A percentile compares a stretch with the other conserved stretches of the same genome.
Conservation (phyloP, 441 rosid species). For the Brassica balearica region DNA sequence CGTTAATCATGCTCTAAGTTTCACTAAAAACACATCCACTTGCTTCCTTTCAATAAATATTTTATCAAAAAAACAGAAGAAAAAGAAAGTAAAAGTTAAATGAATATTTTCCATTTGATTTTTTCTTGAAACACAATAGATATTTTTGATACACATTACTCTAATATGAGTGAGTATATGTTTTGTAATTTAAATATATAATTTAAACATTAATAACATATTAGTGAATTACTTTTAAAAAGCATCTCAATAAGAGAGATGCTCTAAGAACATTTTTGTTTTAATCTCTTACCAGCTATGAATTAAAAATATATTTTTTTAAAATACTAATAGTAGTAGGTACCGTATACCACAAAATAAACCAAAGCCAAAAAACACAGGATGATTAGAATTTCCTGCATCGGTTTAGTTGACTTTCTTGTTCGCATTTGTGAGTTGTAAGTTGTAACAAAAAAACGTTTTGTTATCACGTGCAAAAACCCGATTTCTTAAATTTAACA, state of each 20-base stretch:
- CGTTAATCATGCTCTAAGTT: neutral
- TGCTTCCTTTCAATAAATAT: neutral
- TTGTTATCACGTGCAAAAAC: slow-evolving; percentile 5
- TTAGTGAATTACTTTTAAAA: neutral
- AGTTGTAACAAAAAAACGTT: neutral
- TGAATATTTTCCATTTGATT: neutral
- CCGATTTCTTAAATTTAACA: neutral
- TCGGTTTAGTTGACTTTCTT: slow-evolving; percentile 21
- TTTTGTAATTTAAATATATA: too few species aligned
- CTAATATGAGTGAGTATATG: neutral
- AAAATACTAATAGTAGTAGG: neutral
- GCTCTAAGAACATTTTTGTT: neutral
- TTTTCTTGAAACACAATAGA: neutral
- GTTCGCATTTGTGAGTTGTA: slow-evolving; percentile 20
- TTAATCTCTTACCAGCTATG: neutral
- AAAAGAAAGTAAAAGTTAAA: neutral
- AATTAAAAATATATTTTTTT: neutral
- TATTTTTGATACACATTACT: neutral
- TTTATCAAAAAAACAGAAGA: neutral
- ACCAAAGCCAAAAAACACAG: neutral
- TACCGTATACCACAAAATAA: neutral
- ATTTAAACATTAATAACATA: too few species aligned
- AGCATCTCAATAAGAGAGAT: neutral
- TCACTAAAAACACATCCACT: neutral
- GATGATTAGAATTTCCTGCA: neutral